These are phyloP conservation scores for Astraeus odoratus DNA, from an alignment of 768 basidiomycete genomes.

Conservation along the genomic window DNA sequence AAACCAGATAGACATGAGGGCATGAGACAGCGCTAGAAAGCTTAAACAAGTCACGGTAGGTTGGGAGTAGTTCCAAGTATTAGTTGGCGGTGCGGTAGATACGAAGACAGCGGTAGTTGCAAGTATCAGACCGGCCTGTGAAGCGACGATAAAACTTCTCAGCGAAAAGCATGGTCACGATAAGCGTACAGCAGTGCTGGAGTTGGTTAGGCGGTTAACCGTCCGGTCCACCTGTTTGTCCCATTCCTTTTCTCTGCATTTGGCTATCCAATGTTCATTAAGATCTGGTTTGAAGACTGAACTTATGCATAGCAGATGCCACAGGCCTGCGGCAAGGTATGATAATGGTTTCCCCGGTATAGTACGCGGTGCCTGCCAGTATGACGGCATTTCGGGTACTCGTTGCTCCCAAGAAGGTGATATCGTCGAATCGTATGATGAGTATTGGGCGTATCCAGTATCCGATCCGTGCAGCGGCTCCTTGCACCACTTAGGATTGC, in stretches of 20 bases:
- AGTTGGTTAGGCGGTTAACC: background rate
- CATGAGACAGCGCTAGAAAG: background rate
- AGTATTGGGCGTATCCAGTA: too few relatives aligned
- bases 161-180: background rate
- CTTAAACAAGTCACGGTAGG: background rate
- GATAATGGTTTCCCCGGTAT: background rate
- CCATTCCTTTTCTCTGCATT: background rate
- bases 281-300: background rate
- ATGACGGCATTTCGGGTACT: background rate
- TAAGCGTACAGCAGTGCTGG: background rate
- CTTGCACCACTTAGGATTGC: too few relatives aligned
- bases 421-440: too few relatives aligned
- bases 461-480: too few relatives aligned
- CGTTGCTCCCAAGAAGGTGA: background rate
- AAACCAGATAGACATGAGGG: background rate
- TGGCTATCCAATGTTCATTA: background rate
- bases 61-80: background rate
- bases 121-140: background rate
- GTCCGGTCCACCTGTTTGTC: background rate
- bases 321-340: background rate
- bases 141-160: background rate
- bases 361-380: background rate
- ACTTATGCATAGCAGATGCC: background rate
- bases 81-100: background rate
- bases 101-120: conserved; percentile 1